Evolutionary conservation across 176 grass and related monocot species (phyloP).

Genomic region (Oryza nivara): DNA sequence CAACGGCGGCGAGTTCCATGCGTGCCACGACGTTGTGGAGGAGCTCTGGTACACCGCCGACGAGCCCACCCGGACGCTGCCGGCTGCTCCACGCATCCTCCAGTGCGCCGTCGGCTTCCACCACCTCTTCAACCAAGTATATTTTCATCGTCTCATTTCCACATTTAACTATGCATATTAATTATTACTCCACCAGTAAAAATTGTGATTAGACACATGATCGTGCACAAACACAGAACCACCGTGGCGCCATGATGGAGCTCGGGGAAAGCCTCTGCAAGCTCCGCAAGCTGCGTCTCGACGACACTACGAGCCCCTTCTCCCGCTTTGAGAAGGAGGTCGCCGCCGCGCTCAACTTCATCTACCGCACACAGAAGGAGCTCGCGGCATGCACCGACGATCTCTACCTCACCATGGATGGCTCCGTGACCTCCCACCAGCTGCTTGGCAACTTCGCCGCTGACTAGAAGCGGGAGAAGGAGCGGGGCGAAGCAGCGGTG

Average conservation of each 20-base stretch:
- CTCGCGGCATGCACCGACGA: constrained; percentile 72
- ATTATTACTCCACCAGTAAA: no score
- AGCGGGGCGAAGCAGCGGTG: no score
- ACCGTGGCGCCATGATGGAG: constrained; percentile 67
- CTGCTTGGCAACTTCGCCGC: constrained; percentile 82
- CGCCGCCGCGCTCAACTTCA: constrained; percentile 67
- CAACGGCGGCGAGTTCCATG: constrained; percentile 74
- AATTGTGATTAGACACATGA: no score
- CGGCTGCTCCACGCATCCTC: constrained; percentile 71
- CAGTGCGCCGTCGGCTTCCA: constrained; percentile 88
- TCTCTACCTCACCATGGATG: constrained; percentile 75
- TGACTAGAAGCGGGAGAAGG: constrained; percentile 38
- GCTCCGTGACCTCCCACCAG: constrained; percentile 73
- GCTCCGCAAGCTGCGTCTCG: constrained; percentile 65
- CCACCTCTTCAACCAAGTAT: constrained; percentile 84
- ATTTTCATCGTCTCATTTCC: no score
- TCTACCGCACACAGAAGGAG: constrained; percentile 91
- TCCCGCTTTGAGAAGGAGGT: constrained; percentile 68
- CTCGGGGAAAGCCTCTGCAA: constrained; percentile 69
- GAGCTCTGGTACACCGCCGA: constrained; percentile 86
- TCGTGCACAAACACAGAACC: constrained; percentile 38
- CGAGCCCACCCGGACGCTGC: constrained; percentile 57
- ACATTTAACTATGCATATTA: no score
- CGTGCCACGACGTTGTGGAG: constrained; percentile 87
- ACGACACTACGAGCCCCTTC: constrained; percentile 39